Evolutionary conservation across 2,329 filamentous ascomycete species (phyloP), one percentile per base, ranked within the genome.

Genomic region (Colletotrichum cuscutae): DNA sequence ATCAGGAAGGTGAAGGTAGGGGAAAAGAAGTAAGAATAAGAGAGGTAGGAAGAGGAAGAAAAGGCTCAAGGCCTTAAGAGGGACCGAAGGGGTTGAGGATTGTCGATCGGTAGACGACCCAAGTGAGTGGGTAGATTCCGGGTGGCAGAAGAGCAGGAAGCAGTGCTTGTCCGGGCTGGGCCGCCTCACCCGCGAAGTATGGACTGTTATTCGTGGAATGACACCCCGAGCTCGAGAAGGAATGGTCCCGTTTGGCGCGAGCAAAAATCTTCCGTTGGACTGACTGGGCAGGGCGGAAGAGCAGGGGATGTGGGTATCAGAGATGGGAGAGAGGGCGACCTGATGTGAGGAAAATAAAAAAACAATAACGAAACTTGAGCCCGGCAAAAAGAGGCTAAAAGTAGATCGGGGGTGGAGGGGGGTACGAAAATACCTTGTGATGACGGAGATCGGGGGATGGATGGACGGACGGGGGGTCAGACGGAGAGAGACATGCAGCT

Each of bases 201-300:
- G 70, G 32, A 46, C 56, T 69, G 65, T 61, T 60, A 72, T 72
- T 72, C 70, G 70, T 72, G 70, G 70, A 72, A 72, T 65, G 66
- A 70, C 32, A 72, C 42, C 60, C 66, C 66, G 70, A 70, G 66
- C 22, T 52, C 15, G 46, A 60, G 35, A n/a, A 56, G 65, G 65
- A 72, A 69, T 57, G 60, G 58, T 35, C 49, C 69, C 37, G 54
- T 64, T 72, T 32, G 37, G 65, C 53, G 53, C 53, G 57, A 64
- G 58, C 61, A 63, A 64, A 37, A 57, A 70, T 72, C 49, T 70
- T 72, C 54, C 70, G 54, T 70, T 65, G 46, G 37, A 42, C 15
- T 42, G 65, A 26, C 66, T 49, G 46, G 70, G 54, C 60, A 65
- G 60, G 60, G 56, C 68, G 46, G 30, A 15, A 24, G 26, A 12